These are phyloP conservation scores for Lodderomyces pseudojiufengensis DNA, from an alignment of 1,139 yeast genomes.

Conservation along the genomic window DNA sequence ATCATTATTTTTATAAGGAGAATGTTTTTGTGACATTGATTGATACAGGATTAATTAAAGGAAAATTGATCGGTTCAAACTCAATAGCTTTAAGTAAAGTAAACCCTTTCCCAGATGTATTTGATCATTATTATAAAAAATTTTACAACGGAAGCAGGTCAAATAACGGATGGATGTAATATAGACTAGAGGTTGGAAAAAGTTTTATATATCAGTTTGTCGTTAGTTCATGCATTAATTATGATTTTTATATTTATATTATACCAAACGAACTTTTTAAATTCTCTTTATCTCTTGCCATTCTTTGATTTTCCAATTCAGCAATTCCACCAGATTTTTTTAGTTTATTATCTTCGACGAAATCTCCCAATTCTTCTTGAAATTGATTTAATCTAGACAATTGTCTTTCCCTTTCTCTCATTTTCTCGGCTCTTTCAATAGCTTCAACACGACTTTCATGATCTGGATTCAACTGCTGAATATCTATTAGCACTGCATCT, in stretches of 20 bases:
- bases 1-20: conserved; percentile 37
- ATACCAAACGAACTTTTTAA: conserved; percentile 46
- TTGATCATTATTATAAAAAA: conserved; percentile 20
- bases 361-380: conserved; percentile 82
- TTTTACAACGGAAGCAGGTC: conserved; percentile 5
- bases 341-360: conserved; percentile 71
- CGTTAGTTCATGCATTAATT: no score
- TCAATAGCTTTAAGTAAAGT: conserved; percentile 47
- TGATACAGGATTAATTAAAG: conserved; percentile 52
- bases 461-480: conserved; percentile 73
- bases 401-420: conserved; percentile 70
- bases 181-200: no score
- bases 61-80: conserved; percentile 47
- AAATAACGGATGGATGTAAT: conserved; percentile 12
- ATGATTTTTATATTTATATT: conserved; percentile 13
- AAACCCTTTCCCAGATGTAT: conserved; percentile 48
- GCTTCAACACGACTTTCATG: conserved; percentile 86
- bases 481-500: conserved; percentile 79
- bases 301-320: conserved; percentile 71
- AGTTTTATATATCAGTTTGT: no score
- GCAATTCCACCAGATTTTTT: conserved; percentile 87
- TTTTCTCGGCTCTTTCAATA: conserved; percentile 77
- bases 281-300: conserved; percentile 65
- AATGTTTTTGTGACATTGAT: conserved; percentile 48
- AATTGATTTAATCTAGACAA: conserved; percentile 59